Evolutionary conservation across 345 rosid species (phyloP).

Genomic region (Sonneratia alba): DNA sequence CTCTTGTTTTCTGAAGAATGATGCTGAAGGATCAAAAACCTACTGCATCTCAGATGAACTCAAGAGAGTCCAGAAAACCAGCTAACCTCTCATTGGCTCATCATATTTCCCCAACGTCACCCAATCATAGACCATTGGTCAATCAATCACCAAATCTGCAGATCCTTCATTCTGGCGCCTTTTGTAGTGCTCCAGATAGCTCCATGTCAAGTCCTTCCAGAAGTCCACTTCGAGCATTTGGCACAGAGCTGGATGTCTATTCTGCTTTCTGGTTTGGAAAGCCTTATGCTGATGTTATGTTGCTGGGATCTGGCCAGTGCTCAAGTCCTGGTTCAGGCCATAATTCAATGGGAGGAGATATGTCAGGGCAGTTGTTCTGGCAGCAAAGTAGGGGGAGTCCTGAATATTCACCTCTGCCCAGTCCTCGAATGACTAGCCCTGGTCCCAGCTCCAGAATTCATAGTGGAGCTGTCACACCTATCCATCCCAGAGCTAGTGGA

Average conservation of each 20-base stretch:
- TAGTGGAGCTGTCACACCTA: constrained; percentile 97
- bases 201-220: constrained; percentile 97
- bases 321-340: constrained; percentile 97
- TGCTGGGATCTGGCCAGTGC: constrained; percentile 89
- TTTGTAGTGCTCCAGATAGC: constrained; percentile 85
- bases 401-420: constrained; percentile 88
- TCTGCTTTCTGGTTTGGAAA: constrained; percentile 61
- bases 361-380: constrained; percentile 85
- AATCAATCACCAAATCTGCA: constrained; percentile 59
- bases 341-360: constrained; percentile 91
- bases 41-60: constrained; percentile 24
- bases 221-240: constrained; percentile 78
- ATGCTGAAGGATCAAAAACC: constrained; percentile 46
- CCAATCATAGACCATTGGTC: constrained; percentile 45
- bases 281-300: constrained; percentile 61
- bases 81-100: constrained; percentile 32
- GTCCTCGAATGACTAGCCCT: constrained; percentile 96
- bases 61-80: constrained; percentile 61
- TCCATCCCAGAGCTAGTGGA: constrained; percentile 88
- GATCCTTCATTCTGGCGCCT: constrained; percentile 52
- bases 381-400: constrained; percentile 92
- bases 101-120: constrained; percentile 52
- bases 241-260: constrained; percentile 57
- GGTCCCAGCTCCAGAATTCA: constrained; percentile 97
- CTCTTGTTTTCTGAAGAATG: constrained; percentile 22